Base-by-base conservation (phyloP, 2,329 filamentous ascomycete species). In the Paecilomyces sp. region DNA sequence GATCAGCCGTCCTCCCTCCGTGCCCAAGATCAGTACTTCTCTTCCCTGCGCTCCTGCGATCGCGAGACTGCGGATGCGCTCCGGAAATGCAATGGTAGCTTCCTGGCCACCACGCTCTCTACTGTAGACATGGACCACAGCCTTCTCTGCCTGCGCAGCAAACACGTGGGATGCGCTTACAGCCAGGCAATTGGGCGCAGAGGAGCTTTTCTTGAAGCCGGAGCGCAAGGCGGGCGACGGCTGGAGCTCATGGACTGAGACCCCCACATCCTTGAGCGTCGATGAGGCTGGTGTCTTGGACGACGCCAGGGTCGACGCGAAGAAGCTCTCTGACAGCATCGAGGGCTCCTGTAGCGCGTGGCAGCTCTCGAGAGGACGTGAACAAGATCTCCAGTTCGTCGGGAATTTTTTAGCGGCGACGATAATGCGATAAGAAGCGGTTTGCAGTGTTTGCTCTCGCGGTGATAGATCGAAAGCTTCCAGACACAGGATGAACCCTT, bases 51-150 rank as follows among this genome's bases (percentile, higher is more conserved):
- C 84, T 55, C 84, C 87, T 25, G 86, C 85, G 58, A 95, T 80
- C 24, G 86, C 83, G 68, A 96, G 78, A 74, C 89, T 92, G 64
- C 86, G 87, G 69, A 99, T 91, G 67, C 87, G 85, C 75, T 97
- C 93, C 0, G 89, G 87, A 68, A 99, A 96, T 0, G 92, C 89
- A 22, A 97, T 86, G 18, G 91, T 84, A 6, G 91, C 89, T 76
- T 97, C 93, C 71, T 97, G 92, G 67, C 90, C 94, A 30, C 90
- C 90, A 63, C 90, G 89, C 60, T 87, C 82, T 58, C 92, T 84
- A 60, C 85, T 92, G 76, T 97, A 99, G 58, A 99, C 91, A 76
- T 97, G 91, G 1, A 99, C 84, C 51, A 96, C 90, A 0, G 92
- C 91, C 75, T 96, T 97, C 64, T 92, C 92, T 56, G 89, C 83